These are phyloP conservation scores for Lunularia cruciata DNA, from an alignment of 225 moss, liverwort and hornwort species.

Conservation along the genomic window DNA sequence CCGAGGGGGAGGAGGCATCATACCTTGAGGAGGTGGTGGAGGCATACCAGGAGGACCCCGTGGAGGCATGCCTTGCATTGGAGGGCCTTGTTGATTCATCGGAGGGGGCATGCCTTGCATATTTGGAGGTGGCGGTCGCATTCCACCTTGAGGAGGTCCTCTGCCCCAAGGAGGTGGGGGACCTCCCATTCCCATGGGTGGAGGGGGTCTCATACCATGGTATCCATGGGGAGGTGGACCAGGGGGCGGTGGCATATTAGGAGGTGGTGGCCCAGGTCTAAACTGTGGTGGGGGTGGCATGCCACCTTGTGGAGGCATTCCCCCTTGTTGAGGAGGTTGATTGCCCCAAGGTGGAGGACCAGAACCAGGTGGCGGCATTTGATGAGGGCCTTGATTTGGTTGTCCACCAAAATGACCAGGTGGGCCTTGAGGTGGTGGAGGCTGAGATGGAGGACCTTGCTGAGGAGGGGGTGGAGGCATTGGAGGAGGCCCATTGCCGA, in stretches of 20 bases:
- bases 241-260: conserved; percentile 71
- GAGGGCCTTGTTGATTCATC: conserved; percentile 42
- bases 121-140: conserved; percentile 64
- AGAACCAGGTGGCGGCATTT: conserved; percentile 44
- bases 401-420: conserved; percentile 53
- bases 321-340: conserved; percentile 42
- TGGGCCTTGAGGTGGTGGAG: conserved; percentile 54
- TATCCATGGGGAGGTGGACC: conserved; percentile 75
- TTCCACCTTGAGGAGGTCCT: conserved; percentile 65
- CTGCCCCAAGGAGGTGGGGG: conserved; percentile 75
- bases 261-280: conserved; percentile 66
- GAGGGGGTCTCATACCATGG: conserved; percentile 56
- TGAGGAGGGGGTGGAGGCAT: conserved; percentile 80
- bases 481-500: conserved; percentile 71
- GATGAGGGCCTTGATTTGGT: conserved; percentile 38
- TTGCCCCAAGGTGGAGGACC: conserved; percentile 48
- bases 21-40: conserved; percentile 52
- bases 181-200: conserved; percentile 87
- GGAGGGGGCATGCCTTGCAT: conserved; percentile 62
- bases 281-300: conserved; percentile 49
- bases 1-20: conserved; percentile 82
- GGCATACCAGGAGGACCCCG: conserved; percentile 69
- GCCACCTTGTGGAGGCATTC: conserved; percentile 39
- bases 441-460: conserved; percentile 68
- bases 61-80: conserved; percentile 47